Base-by-base conservation (phyloP, 2,329 filamentous ascomycete genomes). In the Cyclaneusma minus region DNA sequence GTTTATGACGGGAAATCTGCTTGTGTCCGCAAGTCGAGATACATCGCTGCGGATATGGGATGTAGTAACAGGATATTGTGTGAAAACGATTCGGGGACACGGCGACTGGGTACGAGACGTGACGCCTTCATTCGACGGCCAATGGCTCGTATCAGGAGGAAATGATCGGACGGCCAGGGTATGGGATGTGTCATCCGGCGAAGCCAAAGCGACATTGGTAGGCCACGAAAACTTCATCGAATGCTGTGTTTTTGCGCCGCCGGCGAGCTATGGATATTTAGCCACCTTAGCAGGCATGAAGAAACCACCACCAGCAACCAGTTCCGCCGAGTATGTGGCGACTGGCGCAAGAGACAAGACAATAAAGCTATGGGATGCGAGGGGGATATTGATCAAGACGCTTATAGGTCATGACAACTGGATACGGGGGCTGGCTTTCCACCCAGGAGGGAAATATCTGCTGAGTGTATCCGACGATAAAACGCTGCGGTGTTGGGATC, bases 391-490 rank as follows among this genome's bases (percentile, higher is more conserved):
- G 36, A 72, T 94, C 46, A 87, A 83, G 49, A 89, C 79, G 0
- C 60, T 95, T 2, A 56, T 72, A 1, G 87, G 87, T 2, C 87
- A 94, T 47, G 85, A 94, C 49, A 94, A 94, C 48, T 95, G 87
- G 87, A 71, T 95, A 6, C 73, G 83, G 16, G 78, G 68, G 1
- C 53, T 94, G 5, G 72, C 83, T 7, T 95, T 93, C 49, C 87
- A 94, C 43, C 87, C 87, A 0, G 80, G 82, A 6, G 87, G 87
- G 22, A 91, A 87, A 51, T 94, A 89, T 43, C 63, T 95, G 2
- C 55, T 95, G 5, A 85, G 77, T 6, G 81, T 79, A 11, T 68
- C 77, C 10, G 87, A 95, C 48, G 87, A 95, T 55, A 92, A 89
- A 56, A 85, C 82, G 4, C 62, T 95, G 32, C 66, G 85, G 29